Percentiles rank a stretch among this genome's conserved stretches.
phyloP scores from a whole-genome alignment of 2,329 filamentous ascomycete species.

The Colletotrichum eremochloae region DNA sequence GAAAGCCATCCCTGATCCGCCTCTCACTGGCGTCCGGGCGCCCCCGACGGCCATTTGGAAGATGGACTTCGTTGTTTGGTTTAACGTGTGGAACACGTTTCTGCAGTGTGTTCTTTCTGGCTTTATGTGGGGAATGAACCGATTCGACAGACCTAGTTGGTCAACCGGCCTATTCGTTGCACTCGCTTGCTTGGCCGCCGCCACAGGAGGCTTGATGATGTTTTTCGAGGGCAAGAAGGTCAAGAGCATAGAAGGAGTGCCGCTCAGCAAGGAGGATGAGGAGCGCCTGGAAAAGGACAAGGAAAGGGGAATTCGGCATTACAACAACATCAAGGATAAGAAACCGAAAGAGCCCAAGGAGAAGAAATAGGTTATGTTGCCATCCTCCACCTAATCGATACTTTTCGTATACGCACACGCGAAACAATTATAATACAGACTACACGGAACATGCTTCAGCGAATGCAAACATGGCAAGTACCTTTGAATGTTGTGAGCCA shows the following conservation, averaged over 20 bases:
- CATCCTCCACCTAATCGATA: constrained; percentile 3
- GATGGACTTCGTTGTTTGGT: constrained; percentile 83
- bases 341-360: constrained; percentile 63
- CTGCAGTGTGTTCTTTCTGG: constrained; percentile 80
- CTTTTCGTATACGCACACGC: not conserved
- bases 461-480: too few relatives aligned
- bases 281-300: constrained; percentile 64
- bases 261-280: constrained; percentile 68
- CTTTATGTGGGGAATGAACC: constrained; percentile 87
- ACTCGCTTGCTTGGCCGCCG: constrained; percentile 78
- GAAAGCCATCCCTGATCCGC: constrained; percentile 72
- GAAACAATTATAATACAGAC: not conserved
- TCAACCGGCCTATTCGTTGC: constrained; percentile 84
- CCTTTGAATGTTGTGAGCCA: not conserved
- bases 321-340: constrained; percentile 68
- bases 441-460: not conserved
- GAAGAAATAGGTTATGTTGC: constrained; percentile 51
- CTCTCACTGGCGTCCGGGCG: constrained; percentile 79
- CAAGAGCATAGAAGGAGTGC: constrained; percentile 79
- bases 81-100: constrained; percentile 83
- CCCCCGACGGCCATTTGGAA: constrained; percentile 79
- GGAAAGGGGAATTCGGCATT: constrained; percentile 69
- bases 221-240: constrained; percentile 79
- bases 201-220: constrained; percentile 76
- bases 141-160: constrained; percentile 82